Conservation (phyloP, 768 basidiomycete genomes). For the Tricholoma saponaceum region DNA sequence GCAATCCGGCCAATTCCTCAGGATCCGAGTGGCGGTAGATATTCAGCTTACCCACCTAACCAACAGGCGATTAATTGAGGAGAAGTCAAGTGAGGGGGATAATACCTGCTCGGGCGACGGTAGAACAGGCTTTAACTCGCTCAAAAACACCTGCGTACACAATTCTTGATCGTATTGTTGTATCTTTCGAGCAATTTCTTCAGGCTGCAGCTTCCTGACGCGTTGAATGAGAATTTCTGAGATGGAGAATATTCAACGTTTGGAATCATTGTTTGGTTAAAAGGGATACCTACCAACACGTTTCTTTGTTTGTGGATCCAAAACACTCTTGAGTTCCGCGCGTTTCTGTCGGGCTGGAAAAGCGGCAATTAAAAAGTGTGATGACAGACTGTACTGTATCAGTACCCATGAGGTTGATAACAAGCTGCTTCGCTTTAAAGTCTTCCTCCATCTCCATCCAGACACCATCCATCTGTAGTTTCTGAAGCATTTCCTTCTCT, state of each 20-base stretch:
- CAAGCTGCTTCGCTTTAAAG: constrained; percentile 94
- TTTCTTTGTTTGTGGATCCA: constrained; percentile 90
- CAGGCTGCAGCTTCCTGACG: constrained; percentile 77
- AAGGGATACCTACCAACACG: constrained; percentile 68
- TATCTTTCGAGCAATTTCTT: constrained; percentile 81
- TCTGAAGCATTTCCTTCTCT: constrained; percentile 77
- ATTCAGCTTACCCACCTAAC: constrained; percentile 82
- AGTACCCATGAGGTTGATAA: constrained; percentile 84
- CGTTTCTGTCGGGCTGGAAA: constrained; percentile 71
- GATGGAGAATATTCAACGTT: not conserved
- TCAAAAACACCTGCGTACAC: constrained; percentile 86
- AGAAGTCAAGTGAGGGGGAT: not conserved
- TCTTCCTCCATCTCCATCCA: constrained; percentile 98
- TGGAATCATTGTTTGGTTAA: not conserved
- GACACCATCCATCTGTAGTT: constrained; percentile 80
- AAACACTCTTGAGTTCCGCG: constrained; percentile 86
- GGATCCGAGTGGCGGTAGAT: constrained; percentile 83
- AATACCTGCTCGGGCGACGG: constrained; percentile 87
- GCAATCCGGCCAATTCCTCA: constrained; percentile 83
- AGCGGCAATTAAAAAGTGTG: constrained; percentile 10
- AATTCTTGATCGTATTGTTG: constrained; percentile 83
- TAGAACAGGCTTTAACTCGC: constrained; percentile 81
- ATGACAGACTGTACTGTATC: constrained; percentile 4
- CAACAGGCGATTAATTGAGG: not conserved
- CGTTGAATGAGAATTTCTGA: constrained; percentile 91